Base-by-base conservation (phyloP, 1,284 basidiomycete species). In the Ustilago cynodontis region DNA sequence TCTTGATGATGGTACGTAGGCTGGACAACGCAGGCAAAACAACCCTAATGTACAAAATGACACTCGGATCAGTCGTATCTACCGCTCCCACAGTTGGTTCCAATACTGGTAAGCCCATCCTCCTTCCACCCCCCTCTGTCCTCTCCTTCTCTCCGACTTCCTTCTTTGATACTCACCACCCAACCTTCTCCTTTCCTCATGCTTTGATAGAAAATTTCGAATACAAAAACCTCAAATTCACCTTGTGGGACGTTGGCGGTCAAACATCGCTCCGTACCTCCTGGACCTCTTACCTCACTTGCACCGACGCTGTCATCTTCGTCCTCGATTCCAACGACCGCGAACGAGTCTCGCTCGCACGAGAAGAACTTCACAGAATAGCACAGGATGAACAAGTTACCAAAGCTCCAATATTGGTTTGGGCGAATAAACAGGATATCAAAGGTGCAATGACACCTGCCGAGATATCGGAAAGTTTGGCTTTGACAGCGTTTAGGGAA, bases 341-440 rank as follows among this genome's bases (percentile, higher is more conserved):
- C 16, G 86, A 86, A 39, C 77, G 88, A n/a, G 80, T 88, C 61
- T 60, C 73, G 1, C 73, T 88, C 14, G 88, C 88, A 0, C 86
- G 86, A 49, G 82, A 87, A 7, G 88, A 89, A 65, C 82, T 89
- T 59, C 86, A 87, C 62, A 86, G 80, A 22, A 83, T 86, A 53
- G 85, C 79, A 1, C 78, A 76, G 8, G 81, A 86, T 35, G 86
- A 86, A 86, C 84, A 86, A 65, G 81, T 87, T 7, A 64, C 82
- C 39, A 84, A 83, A 9, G 85, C 88, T 0, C 86, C 88, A 14
- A 83, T 89, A 33, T 81, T 89, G 28, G 87, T 89, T 6, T 86
- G 88, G 52, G 88, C 88, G 5, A 89, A 89, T 81, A 89, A 89
- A 78, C 88, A 89, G 72, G 88, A 89, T 68, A 85, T 89, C 53